A percentile compares a stretch with the other conserved stretches of the same genome.
Evolutionary conservation across 169 alveolate genomes (phyloP).

Genomic region (Plasmodium coatneyi): DNA sequence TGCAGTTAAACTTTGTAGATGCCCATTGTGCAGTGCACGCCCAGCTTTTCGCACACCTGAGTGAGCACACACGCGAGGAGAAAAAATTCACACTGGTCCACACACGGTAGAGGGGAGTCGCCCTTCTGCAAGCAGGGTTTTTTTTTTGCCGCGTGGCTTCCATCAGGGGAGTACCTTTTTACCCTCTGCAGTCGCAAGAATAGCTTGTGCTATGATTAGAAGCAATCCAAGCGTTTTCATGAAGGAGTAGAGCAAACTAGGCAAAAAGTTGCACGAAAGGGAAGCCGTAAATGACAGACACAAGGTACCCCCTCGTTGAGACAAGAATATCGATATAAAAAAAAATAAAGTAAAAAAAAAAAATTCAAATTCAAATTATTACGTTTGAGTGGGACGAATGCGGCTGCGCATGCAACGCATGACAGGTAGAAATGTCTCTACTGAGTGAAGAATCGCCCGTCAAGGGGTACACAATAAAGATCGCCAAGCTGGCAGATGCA

Average conservation of each 20-base stretch:
- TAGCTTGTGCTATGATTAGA: neutral
- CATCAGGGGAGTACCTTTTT: neutral
- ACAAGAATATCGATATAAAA: neutral
- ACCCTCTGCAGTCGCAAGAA: neutral
- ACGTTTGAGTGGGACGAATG: neutral
- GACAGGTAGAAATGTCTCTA: neutral
- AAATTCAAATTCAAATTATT: neutral
- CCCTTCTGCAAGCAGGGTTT: neutral
- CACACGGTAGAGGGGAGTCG: neutral
- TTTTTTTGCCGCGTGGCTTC: neutral
- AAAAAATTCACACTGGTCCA: neutral
- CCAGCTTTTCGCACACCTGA: neutral
- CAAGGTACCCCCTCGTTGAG: neutral
- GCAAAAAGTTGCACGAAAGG: neutral
- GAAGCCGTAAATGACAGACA: neutral
- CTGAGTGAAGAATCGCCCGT: neutral
- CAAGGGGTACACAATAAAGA: neutral
- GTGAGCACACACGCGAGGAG: neutral
- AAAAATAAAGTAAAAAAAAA: neutral
- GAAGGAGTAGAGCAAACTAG: neutral
- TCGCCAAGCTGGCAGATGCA: neutral
- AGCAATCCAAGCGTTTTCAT: neutral
- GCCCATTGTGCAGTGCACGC: neutral
- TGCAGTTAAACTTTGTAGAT: neutral
- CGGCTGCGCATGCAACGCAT: neutral